A percentile compares a stretch with the other conserved stretches of the same genome.
These are phyloP conservation scores for Leccinum boreale DNA, from an alignment of 768 basidiomycete genomes.

Conservation along the genomic window DNA sequence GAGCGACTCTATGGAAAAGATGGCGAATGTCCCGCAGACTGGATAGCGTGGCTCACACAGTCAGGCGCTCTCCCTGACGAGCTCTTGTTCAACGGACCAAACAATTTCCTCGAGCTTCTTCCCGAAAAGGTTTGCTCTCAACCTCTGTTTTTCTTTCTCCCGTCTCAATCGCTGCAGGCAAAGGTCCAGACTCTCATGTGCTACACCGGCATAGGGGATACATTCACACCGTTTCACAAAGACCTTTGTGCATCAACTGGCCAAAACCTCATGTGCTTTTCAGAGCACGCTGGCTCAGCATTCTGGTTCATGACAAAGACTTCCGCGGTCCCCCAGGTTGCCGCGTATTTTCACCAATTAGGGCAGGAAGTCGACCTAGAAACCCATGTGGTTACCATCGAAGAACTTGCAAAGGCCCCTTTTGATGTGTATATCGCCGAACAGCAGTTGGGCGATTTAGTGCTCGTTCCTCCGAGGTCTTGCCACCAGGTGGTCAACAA, in stretches of 20 bases:
- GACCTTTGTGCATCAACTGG: slow-evolving; percentile 82
- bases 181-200: slow-evolving; percentile 80
- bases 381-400: slow-evolving; percentile 56
- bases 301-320: slow-evolving; percentile 86
- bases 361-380: slow-evolving; percentile 65
- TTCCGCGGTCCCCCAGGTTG: slow-evolving; percentile 50
- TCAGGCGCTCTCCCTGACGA: slow-evolving; percentile 46
- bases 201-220: slow-evolving; percentile 78
- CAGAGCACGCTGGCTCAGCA: slow-evolving; percentile 67
- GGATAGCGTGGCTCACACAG: slow-evolving; percentile 58
- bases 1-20: slow-evolving; percentile 79
- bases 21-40: slow-evolving; percentile 59
- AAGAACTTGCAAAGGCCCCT: slow-evolving; percentile 61
- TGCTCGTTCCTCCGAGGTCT: slow-evolving; percentile 76
- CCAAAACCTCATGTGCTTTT: slow-evolving; percentile 84
- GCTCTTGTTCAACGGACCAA: slow-evolving; percentile 49
- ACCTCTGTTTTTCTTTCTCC: background rate
- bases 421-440: slow-evolving; percentile 69
- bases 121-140: slow-evolving; percentile 44
- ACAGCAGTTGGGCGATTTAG: slow-evolving; percentile 73
- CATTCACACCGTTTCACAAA: slow-evolving; percentile 82
- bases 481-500: slow-evolving; percentile 83
- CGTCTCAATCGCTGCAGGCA: slow-evolving; percentile 36
- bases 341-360: slow-evolving; percentile 52
- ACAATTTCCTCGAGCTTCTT: slow-evolving; percentile 58